These are phyloP conservation scores for Panaeolus papilionaceus DNA, from an alignment of 768 basidiomycete species.

Conservation along the genomic window DNA sequence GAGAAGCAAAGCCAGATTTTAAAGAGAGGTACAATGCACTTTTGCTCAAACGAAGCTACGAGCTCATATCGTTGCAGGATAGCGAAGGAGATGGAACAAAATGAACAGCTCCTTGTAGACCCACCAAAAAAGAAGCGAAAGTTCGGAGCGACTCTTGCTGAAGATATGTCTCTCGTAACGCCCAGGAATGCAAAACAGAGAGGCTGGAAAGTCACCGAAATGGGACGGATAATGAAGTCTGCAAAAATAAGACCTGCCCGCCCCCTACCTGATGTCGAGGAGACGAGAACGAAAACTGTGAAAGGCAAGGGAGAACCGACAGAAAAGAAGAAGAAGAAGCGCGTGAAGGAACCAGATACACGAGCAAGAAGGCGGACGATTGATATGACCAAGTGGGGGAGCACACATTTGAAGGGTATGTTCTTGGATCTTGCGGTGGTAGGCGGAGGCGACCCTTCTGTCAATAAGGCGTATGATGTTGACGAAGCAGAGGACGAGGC, in stretches of 20 bases:
- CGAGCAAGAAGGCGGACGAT: slow-evolving; percentile 71
- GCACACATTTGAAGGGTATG: slow-evolving; percentile 70
- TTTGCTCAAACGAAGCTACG: slow-evolving; percentile 19
- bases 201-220: slow-evolving; percentile 75
- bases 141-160: slow-evolving; percentile 48
- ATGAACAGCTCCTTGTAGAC: slow-evolving; percentile 31
- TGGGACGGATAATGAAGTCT: slow-evolving; percentile 69
- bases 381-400: slow-evolving; percentile 76
- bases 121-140: slow-evolving; percentile 53
- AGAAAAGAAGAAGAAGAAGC: slow-evolving; percentile 48
- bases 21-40: slow-evolving; percentile 55
- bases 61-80: slow-evolving; percentile 26
- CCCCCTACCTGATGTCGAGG: slow-evolving; percentile 53
- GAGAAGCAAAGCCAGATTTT: slow-evolving; percentile 84
- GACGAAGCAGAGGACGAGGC: slow-evolving; percentile 23
- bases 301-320: slow-evolving; percentile 24
- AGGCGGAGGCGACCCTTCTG: slow-evolving; percentile 20
- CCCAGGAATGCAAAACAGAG: slow-evolving; percentile 57
- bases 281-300: slow-evolving; percentile 28
- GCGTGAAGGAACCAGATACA: slow-evolving; percentile 53
- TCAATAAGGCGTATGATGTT: slow-evolving; percentile 23
- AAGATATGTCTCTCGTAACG: slow-evolving; percentile 71
- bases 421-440: slow-evolving; percentile 59
- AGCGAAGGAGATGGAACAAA: slow-evolving; percentile 33
- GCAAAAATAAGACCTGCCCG: slow-evolving; percentile 73